Conservation (phyloP, 177 flowering plant genomes). For the Vitis hybrid region DNA sequence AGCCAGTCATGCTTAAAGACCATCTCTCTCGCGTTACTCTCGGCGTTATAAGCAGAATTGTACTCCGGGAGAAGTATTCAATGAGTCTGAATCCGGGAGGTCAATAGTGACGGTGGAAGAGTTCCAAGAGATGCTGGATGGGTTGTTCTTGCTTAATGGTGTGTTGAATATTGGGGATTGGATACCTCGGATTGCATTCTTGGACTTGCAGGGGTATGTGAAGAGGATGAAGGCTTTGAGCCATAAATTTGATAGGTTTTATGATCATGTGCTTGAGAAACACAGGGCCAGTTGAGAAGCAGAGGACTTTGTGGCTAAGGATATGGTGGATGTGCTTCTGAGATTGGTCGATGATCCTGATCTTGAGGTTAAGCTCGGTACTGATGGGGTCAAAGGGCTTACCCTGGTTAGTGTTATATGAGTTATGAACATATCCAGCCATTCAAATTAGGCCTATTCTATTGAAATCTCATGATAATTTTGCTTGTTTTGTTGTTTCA, state of each 20-base stretch:
- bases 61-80: slow-evolving; percentile 25
- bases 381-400: slow-evolving; percentile 24
- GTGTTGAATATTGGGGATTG: slow-evolving; percentile 31
- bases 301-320: slow-evolving; percentile 11
- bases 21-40: slow-evolving; percentile 18
- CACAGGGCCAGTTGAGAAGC: slow-evolving; percentile 16
- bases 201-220: slow-evolving; percentile 32
- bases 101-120: slow-evolving; percentile 16
- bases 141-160: slow-evolving; percentile 31
- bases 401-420: not conserved
- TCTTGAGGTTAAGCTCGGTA: slow-evolving; percentile 20
- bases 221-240: slow-evolving; percentile 33
- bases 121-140: slow-evolving; percentile 29
- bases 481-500: too few species aligned
- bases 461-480: too few species aligned
- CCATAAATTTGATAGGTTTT: slow-evolving; percentile 22
- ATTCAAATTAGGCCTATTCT: too few species aligned
- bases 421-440: too few species aligned
- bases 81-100: not conserved
- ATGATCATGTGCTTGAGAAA: slow-evolving; percentile 26
- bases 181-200: slow-evolving; percentile 26
- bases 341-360: slow-evolving; percentile 24
- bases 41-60: slow-evolving; percentile 22
- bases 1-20: slow-evolving; percentile 14
- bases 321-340: slow-evolving; percentile 33